Percentiles rank a stretch among this genome's conserved stretches.
Evolutionary conservation across 495 filamentous ascomycete genomes (phyloP).

Genomic region (Talaromyces trachyspermus): DNA sequence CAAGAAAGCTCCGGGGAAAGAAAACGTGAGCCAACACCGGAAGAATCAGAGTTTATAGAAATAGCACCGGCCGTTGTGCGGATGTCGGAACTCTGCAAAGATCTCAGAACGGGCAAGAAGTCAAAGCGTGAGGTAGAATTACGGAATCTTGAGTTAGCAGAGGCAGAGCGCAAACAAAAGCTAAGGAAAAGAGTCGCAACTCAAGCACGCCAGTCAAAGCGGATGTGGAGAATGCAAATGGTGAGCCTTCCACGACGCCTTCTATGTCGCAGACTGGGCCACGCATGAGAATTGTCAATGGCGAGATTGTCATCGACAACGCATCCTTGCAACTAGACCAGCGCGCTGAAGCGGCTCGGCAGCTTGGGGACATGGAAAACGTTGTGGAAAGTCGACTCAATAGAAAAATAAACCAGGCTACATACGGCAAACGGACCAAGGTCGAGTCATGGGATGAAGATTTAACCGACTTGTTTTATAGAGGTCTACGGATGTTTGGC

Average conservation of each 20-base stretch:
- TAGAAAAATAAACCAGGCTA: conserved; percentile 62
- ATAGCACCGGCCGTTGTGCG: conserved; percentile 63
- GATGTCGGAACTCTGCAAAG: conserved; percentile 77
- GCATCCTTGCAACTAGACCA: conserved; percentile 72
- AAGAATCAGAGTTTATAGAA: conserved; percentile 63
- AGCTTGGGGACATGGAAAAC: conserved; percentile 49
- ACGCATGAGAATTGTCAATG: conserved; percentile 68
- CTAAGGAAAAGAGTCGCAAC: conserved; percentile 23
- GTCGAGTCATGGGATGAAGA: conserved; percentile 69
- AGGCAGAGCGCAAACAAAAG: conserved; percentile 41
- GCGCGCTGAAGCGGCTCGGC: conserved; percentile 56
- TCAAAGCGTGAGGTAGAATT: conserved; percentile 62
- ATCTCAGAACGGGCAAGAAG: conserved; percentile 68
- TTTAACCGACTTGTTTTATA: conserved; percentile 77
- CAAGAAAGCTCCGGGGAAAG: conserved; percentile 27
- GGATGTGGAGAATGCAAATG: conserved; percentile 20
- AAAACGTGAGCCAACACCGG: conserved; percentile 58
- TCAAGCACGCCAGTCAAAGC: conserved; percentile 19
- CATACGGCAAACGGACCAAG: conserved; percentile 64
- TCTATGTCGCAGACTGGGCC: conserved; percentile 35
- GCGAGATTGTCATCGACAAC: conserved; percentile 74
- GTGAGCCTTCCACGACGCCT: conserved; percentile 13
- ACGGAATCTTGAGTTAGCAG: conserved; percentile 45
- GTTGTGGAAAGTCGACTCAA: conserved; percentile 80
- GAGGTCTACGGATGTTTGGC: conserved; percentile 76